Conservation (phyloP, 225 moss, liverwort and hornwort species). For the Sphagnum contortum region DNA sequence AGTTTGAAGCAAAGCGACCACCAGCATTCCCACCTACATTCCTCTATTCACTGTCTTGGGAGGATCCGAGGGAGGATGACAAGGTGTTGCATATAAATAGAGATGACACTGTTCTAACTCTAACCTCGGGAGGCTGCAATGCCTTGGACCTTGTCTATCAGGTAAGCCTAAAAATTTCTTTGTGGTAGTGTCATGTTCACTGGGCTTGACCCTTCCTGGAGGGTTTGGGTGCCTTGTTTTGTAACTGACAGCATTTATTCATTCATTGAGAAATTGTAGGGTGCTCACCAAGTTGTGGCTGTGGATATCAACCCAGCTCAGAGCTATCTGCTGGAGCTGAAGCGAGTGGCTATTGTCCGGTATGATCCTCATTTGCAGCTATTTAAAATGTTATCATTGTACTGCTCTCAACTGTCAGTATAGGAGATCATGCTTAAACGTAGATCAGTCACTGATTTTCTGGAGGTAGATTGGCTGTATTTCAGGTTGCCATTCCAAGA, state of each 20-base stretch:
- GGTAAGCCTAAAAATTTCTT: conserved; percentile 22
- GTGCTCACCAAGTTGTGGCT: conserved; percentile 86
- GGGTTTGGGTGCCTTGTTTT: no score
- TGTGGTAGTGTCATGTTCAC: no score
- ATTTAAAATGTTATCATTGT: no score
- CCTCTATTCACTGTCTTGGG: conserved; percentile 95
- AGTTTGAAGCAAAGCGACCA: conserved; percentile 82
- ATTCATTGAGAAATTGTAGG: conserved; percentile 25
- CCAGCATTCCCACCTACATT: conserved; percentile 90
- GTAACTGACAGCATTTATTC: no score
- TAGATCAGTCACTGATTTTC: no score
- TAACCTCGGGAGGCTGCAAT: conserved; percentile 97
- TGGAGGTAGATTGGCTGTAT: background rate
- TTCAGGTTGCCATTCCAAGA: conserved; percentile 86
- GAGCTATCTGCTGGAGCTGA: conserved; percentile 92
- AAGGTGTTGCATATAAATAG: conserved; percentile 67
- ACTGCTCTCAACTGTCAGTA: no score
- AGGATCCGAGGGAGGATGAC: conserved; percentile 95
- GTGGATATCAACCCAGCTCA: conserved; percentile 99
- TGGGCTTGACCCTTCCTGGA: no score
- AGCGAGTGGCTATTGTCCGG: conserved; percentile 71
- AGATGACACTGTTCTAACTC: conserved; percentile 77
- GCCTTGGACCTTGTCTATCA: conserved; percentile 86
- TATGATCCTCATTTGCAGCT: conserved; percentile 2
- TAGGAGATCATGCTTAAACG: no score